Evolutionary conservation across 108 stramenopile genomes (phyloP), one percentile per base, ranked within the genome.

Genomic region (Cylindrotheca closterium): DNA sequence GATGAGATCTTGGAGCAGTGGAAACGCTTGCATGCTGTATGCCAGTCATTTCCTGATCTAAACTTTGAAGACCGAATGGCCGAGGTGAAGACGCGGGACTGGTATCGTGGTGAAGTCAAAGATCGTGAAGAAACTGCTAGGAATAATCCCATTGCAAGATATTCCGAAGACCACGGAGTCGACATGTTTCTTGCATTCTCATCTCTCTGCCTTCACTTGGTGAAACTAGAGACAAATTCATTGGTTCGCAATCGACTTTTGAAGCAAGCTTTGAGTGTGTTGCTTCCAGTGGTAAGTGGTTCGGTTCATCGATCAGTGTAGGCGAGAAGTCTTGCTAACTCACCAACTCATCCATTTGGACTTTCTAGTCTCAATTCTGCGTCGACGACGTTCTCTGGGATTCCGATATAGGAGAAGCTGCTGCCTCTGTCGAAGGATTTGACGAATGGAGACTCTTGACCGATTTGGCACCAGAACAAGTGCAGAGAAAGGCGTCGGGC

Each of bases 271-370:
- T 49, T 94, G 58, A 88, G 86, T 55, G 60, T 91, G 29, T 42
- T 94, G 50, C 66, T 94, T 25, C 92, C 92, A 23, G 52, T 90
- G 50, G 84, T 88, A 77, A 81, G 87, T 75, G 21, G 18, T 65
- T 5, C 54, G 15, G 8, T 45, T 28, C 51, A 15, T 24, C 30
- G 19, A 50, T 30, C 33, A n/a, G n/a, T n/a, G n/a, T n/a, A n/a
- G n/a, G n/a, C n/a, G n/a, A n/a, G n/a, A n/a, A n/a, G n/a, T n/a
- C n/a, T n/a, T n/a, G n/a, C n/a, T 47, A 18, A 49, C 22, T 23
- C 19, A 10, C 51, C 51, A 10, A 8, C 51, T 53, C 51, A 8
- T n/a, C 8, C 8, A n/a, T 22, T 21, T 10, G 72, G 21, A 75
- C 15, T 42, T 15, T 15, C 10, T 46, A 85, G 69, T 60, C 85